These are phyloP conservation scores for Daldinia childiae DNA, from an alignment of 495 filamentous ascomycete genomes.

Conservation along the genomic window DNA sequence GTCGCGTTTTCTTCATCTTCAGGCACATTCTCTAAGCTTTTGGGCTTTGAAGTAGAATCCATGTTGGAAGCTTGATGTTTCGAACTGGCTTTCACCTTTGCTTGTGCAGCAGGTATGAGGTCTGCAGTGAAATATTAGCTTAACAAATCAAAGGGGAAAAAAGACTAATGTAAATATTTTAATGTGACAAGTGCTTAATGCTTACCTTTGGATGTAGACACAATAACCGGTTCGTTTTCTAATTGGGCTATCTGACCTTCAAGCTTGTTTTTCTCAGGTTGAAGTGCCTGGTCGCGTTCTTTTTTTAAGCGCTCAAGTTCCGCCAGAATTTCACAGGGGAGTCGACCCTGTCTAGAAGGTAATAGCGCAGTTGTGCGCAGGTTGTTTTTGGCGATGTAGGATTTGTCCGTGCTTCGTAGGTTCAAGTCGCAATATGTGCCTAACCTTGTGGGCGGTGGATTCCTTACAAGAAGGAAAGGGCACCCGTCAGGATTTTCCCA, in stretches of 20 bases:
- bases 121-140: constrained; percentile 9
- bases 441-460: constrained; percentile 13
- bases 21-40: not conserved
- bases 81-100: not conserved
- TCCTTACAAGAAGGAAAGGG: constrained; percentile 6
- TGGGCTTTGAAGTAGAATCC: constrained; percentile 11
- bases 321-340: constrained; percentile 28
- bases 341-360: constrained; percentile 1
- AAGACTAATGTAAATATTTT: not conserved
- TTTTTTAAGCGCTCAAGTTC: not conserved
- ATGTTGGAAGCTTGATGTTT: constrained; percentile 16
- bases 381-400: constrained; percentile 7
- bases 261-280: not conserved
- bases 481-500: constrained; percentile 23
- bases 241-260: constrained; percentile 4
- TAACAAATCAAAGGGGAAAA: not conserved
- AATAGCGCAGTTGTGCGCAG: not conserved
- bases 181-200: not conserved
- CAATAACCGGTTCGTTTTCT: constrained; percentile 16
- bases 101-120: not conserved
- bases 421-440: constrained; percentile 8
- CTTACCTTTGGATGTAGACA: constrained; percentile 23
- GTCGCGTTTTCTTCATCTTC: constrained; percentile 9
- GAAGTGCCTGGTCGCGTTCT: not conserved
- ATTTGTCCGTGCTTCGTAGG: not conserved